phyloP scores from a whole-genome alignment of 495 filamentous ascomycete species.

The Hypoxylon lienhwacheense region DNA sequence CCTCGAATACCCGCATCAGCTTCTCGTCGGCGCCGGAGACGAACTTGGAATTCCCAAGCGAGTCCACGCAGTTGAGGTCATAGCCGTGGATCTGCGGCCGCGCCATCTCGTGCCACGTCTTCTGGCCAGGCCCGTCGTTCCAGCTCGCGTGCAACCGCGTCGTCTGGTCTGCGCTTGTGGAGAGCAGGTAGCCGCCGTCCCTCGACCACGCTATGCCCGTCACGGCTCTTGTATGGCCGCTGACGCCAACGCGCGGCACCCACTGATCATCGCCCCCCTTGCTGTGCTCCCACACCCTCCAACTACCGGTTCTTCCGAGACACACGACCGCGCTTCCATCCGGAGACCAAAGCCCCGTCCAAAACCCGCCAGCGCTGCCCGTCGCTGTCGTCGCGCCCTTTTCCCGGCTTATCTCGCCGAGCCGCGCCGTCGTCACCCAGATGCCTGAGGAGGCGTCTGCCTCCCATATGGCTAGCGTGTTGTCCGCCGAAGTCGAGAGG shows the following conservation, averaged over 20 bases:
- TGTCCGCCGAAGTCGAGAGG: slow-evolving; percentile 91
- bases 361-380: slow-evolving; percentile 92
- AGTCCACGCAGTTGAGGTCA: slow-evolving; percentile 90
- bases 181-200: slow-evolving; percentile 81
- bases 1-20: slow-evolving; percentile 88
- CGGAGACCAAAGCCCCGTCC: slow-evolving; percentile 92
- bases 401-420: slow-evolving; percentile 90
- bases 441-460: slow-evolving; percentile 79
- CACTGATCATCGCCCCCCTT: slow-evolving; percentile 61
- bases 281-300: slow-evolving; percentile 74
- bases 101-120: slow-evolving; percentile 92
- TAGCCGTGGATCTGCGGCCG: slow-evolving; percentile 98
- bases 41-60: slow-evolving; percentile 69
- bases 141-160: slow-evolving; percentile 91
- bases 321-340: slow-evolving; percentile 72
- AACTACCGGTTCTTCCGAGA: slow-evolving; percentile 88
- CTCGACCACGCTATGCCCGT: slow-evolving; percentile 83
- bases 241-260: slow-evolving; percentile 74
- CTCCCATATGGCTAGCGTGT: slow-evolving; percentile 90
- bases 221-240: slow-evolving; percentile 79
- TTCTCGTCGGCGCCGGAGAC: slow-evolving; percentile 99
- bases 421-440: slow-evolving; percentile 79
- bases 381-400: slow-evolving; percentile 96
- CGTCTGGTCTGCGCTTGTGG: slow-evolving; percentile 90
- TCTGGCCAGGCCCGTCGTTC: slow-evolving; percentile 48